Percentiles rank a stretch among this genome's conserved stretches.
These are phyloP conservation scores for Solanum medicagineum DNA, from an alignment of 257 asterid genomes.

Conservation along the genomic window DNA sequence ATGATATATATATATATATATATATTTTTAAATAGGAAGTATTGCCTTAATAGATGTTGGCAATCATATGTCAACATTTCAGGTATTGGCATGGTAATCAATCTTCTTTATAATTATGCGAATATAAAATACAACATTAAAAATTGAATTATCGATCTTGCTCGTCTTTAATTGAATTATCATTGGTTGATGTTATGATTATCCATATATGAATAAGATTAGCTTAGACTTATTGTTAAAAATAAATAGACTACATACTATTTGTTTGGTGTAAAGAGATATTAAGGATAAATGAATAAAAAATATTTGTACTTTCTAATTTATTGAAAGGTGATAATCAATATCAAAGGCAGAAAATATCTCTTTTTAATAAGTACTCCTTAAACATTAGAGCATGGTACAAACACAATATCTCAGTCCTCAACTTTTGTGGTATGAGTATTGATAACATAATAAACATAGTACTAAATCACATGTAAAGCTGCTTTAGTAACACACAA, in stretches of 20 bases:
- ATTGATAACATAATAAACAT: neutral
- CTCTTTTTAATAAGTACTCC: neutral
- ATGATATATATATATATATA: too few species aligned
- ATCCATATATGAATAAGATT: neutral
- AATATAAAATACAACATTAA: too few species aligned
- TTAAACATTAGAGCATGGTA: neutral
- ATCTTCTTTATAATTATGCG: too few species aligned
- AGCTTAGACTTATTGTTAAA: neutral
- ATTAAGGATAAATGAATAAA: too few species aligned
- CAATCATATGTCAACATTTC: too few species aligned
- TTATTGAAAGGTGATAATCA: neutral
- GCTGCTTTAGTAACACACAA: neutral
- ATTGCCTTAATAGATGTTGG: too few species aligned
- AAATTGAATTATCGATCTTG: too few species aligned
- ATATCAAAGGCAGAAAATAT: neutral
- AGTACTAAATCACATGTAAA: neutral
- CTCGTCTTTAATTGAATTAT: too few species aligned
- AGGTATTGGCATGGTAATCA: too few species aligned
- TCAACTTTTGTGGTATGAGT: neutral
- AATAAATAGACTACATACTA: neutral
- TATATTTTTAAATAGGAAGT: too few species aligned
- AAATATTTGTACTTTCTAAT: too few species aligned
- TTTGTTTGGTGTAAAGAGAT: too few species aligned
- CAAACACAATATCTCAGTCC: neutral
- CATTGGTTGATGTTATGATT: neutral